Base-by-base conservation (phyloP, 2,329 filamentous ascomycete genomes). In the Aspergillus sp. region DNA sequence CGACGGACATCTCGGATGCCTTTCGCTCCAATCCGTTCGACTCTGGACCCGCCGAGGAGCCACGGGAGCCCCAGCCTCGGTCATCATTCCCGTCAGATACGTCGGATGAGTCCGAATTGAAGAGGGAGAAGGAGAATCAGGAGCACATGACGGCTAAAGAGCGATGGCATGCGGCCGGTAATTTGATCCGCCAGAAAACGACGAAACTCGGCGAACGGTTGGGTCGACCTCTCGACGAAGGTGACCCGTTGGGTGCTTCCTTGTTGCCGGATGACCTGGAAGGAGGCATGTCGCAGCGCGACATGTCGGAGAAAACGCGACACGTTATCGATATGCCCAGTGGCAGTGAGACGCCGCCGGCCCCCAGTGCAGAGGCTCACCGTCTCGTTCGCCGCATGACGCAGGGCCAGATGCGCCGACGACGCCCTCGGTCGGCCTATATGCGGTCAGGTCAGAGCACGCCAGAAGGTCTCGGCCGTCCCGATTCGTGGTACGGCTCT, bases 341-440 rank as follows among this genome's bases (percentile, higher is more conserved):
- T 2, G 63, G 64, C 14, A 68, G 70, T 9, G 59, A 66, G 16
- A 47, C 63, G 0, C 61, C 69, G 55, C 64, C 65, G 3, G 59
- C 68, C 1, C 67, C 71, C 9, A 73, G 70, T 51, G 69, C 74
- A 1, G 74, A 76, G 57, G 74, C 74, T 1, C 74, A 76, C 68
- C 71, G 74, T 18, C 66, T 76, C 1, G 74, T 76, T n/a, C 74
- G 74, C 55, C 70, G 65, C 22, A 69, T 75, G 62, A 75, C 71
- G 49, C 67, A 70, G 56, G 58, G 61, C 31, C 68, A 69, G 32
- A 65, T 64, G 16, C 68, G 67, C 49, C 68, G 70, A 6, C 57
- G 57, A 6, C 39, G 53, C 32, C 71, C 73, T 10, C 67, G 66
- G 14, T 63, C 69, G 3, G 69, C 73, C 22, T 74, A 75, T 55